Evolutionary conservation across 129 eudicot genomes (phyloP).

Genomic region (Flaveria bidentis): DNA sequence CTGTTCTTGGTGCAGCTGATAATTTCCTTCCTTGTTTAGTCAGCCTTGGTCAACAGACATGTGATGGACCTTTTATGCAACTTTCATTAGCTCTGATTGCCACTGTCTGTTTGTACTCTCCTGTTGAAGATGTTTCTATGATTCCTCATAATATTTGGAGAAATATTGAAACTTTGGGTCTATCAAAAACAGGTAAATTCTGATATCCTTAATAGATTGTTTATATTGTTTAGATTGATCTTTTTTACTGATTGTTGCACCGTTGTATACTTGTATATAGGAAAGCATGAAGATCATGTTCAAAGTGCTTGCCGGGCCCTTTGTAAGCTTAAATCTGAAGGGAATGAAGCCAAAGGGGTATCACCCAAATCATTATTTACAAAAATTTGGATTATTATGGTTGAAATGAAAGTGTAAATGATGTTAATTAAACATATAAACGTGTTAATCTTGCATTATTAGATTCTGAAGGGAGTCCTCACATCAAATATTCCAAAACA

Average conservation of each 20-base stretch:
- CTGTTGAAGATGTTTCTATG: constrained; percentile 71
- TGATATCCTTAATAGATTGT: constrained; percentile 1
- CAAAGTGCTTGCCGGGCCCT: constrained; percentile 65
- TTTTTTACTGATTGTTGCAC: too few species aligned
- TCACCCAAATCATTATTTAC: background rate
- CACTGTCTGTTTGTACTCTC: constrained; percentile 70
- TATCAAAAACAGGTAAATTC: constrained; percentile 54
- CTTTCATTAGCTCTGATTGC: constrained; percentile 74
- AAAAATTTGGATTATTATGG: background rate
- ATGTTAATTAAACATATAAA: background rate
- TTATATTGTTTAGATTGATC: background rate
- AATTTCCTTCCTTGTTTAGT: constrained; percentile 62
- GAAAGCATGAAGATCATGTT: constrained; percentile 58
- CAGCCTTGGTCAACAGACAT: constrained; percentile 52
- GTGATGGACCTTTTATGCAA: constrained; percentile 68
- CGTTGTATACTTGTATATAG: constrained; percentile 29
- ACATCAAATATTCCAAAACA: constrained; percentile 52
- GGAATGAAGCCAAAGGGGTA: constrained; percentile 83
- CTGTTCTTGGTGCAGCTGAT: constrained; percentile 75
- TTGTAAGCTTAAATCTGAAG: constrained; percentile 63
- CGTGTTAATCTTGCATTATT: constrained; percentile 23
- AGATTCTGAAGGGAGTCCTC: constrained; percentile 67
- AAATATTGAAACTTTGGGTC: constrained; percentile 69
- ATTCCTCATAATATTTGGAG: constrained; percentile 82
- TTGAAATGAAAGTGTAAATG: background rate